Percentiles rank a stretch among this genome's conserved stretches.
These are phyloP conservation scores for Zymoseptoria pseudotritici DNA, from an alignment of 2,329 filamentous ascomycete species.

Conservation along the genomic window DNA sequence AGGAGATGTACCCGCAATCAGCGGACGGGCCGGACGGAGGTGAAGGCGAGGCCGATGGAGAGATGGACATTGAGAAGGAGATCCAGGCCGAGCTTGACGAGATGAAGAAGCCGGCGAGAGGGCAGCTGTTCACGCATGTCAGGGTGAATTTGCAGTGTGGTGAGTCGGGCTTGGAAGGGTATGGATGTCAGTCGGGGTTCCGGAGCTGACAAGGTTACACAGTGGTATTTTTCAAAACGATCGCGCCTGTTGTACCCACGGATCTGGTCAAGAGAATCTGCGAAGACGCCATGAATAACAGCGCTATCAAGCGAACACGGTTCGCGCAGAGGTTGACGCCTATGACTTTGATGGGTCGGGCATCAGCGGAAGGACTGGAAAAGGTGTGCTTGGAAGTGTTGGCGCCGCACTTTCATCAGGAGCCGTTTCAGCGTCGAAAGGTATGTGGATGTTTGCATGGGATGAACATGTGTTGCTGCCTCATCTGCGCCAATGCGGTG, in stretches of 20 bases:
- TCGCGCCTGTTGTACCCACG: conserved; percentile 52
- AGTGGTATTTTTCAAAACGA: conserved; percentile 54
- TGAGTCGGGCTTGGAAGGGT: conserved; percentile 26
- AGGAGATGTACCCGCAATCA: conserved; percentile 45
- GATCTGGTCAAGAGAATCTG: conserved; percentile 53
- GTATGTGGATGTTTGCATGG: conserved; percentile 30
- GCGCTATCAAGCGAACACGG: conserved; percentile 47
- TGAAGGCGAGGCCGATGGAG: conserved; percentile 27
- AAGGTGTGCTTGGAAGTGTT: conserved; percentile 59
- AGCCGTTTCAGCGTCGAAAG: conserved; percentile 44
- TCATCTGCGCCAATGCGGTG: neutral
- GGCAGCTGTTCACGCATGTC: conserved; percentile 46
- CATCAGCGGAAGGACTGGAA: conserved; percentile 60
- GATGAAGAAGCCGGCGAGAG: conserved; percentile 46
- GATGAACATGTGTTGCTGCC: neutral
- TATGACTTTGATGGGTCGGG: conserved; percentile 54
- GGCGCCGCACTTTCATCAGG: conserved; percentile 53
- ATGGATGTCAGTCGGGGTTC: neutral
- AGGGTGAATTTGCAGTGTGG: conserved; percentile 50
- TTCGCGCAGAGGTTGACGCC: conserved; percentile 56
- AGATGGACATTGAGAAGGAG: conserved; percentile 60
- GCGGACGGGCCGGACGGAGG: conserved; percentile 24
- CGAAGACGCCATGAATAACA: conserved; percentile 45
- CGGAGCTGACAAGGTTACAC: neutral
- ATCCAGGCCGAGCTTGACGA: conserved; percentile 64